phyloP scores from a whole-genome alignment of 306 rosid genomes.

The Sicyos baderoa region DNA sequence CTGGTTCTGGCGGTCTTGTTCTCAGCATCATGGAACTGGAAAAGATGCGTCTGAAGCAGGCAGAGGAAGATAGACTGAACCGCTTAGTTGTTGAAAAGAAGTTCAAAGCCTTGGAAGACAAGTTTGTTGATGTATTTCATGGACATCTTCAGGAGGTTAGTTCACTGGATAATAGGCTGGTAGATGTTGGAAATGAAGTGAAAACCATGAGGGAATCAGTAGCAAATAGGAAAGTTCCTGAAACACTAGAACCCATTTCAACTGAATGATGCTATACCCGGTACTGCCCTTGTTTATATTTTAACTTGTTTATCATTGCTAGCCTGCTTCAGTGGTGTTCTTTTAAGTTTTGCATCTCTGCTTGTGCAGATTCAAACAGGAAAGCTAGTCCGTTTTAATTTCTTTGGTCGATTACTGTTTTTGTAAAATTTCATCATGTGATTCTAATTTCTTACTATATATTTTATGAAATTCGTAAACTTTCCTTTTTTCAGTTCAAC shows the following conservation, averaged over 20 bases:
- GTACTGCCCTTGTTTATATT: background rate
- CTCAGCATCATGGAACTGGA: slow-evolving; percentile 70
- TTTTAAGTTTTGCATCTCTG: background rate
- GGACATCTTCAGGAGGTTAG: slow-evolving; percentile 29
- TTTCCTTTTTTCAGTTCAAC: background rate
- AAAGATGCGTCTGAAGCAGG: slow-evolving; percentile 56
- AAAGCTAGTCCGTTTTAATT: background rate
- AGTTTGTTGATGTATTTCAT: slow-evolving; percentile 36
- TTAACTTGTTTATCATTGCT: slow-evolving; percentile 4
- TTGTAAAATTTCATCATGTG: background rate
- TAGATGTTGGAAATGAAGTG: slow-evolving; percentile 34
- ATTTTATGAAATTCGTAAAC: background rate
- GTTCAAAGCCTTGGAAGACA: slow-evolving; percentile 42
- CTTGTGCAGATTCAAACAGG: slow-evolving; percentile 8
- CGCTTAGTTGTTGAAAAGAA: slow-evolving; percentile 36
- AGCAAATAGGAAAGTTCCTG: slow-evolving; percentile 31
- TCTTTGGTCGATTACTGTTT: background rate
- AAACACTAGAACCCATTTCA: slow-evolving; percentile 25
- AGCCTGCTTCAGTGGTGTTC: slow-evolving; percentile 6
- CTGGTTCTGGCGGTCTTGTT: slow-evolving; percentile 85
- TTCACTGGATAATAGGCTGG: slow-evolving; percentile 35
- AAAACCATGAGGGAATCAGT: slow-evolving; percentile 38
- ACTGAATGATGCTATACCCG: background rate
- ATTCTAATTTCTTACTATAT: background rate
- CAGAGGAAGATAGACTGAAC: slow-evolving; percentile 63